A percentile compares a stretch with the other conserved stretches of the same genome.
Conservation (phyloP, 2,329 filamentous ascomycete genomes). For the Cladosporium velox region DNA sequence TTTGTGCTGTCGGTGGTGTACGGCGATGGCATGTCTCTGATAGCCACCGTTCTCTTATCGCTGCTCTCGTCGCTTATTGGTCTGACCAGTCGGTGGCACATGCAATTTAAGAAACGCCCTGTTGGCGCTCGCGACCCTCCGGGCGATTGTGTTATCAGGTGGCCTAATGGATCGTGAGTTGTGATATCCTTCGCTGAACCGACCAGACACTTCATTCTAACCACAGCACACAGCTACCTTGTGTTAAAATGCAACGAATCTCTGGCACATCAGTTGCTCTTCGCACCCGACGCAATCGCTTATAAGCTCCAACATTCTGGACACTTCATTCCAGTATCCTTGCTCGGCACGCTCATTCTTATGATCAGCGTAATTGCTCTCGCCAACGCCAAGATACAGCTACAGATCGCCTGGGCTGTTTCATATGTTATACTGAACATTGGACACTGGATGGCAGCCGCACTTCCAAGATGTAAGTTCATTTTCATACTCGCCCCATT, state of each 20-base stretch:
- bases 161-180: slow-evolving; percentile 48
- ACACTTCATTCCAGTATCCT: slow-evolving; percentile 50
- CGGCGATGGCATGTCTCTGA: slow-evolving; percentile 53
- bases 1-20: slow-evolving; percentile 48
- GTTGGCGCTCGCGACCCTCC: slow-evolving; percentile 20
- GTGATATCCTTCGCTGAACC: not conserved
- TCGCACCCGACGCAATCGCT: slow-evolving; percentile 53
- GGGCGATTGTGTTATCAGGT: slow-evolving; percentile 49
- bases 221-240: slow-evolving; percentile 39
- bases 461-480: slow-evolving; percentile 41
- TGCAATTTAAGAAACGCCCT: slow-evolving; percentile 45
- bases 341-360: slow-evolving; percentile 53
- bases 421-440: slow-evolving; percentile 54
- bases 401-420: slow-evolving; percentile 53
- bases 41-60: slow-evolving; percentile 52
- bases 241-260: slow-evolving; percentile 53
- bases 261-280: slow-evolving; percentile 54
- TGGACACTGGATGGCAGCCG: slow-evolving; percentile 54
- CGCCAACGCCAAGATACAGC: slow-evolving; percentile 50
- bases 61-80: slow-evolving; percentile 53
- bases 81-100: slow-evolving; percentile 52
- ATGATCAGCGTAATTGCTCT: slow-evolving; percentile 56
- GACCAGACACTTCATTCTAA: not conserved
- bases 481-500: not conserved
- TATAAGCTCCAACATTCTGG: slow-evolving; percentile 46